Evolutionary conservation across 148 eudicot species (phyloP).

Genomic region (Polygonum aviculare): DNA sequence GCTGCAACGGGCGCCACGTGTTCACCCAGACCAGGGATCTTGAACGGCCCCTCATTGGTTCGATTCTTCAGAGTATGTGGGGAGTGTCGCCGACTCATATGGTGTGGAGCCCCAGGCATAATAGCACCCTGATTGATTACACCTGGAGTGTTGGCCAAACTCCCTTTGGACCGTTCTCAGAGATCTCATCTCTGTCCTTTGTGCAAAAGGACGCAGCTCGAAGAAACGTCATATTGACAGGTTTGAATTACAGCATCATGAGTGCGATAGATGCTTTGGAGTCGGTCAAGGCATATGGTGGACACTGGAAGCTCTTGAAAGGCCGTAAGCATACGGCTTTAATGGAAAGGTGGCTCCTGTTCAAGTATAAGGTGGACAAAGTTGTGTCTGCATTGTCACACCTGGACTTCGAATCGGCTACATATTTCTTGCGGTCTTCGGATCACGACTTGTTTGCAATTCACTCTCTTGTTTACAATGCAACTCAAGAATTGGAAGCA

Average conservation of each 20-base stretch:
- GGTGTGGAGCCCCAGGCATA: slow-evolving; percentile 80
- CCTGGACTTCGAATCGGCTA: slow-evolving; percentile 75
- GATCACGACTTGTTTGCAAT: slow-evolving; percentile 91
- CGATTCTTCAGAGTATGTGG: slow-evolving; percentile 96
- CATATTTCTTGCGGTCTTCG: slow-evolving; percentile 66
- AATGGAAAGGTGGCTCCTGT: slow-evolving; percentile 74
- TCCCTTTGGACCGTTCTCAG: slow-evolving; percentile 96
- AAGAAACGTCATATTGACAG: slow-evolving; percentile 65
- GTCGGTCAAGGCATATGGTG: slow-evolving; percentile 75
- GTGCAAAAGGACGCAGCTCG: slow-evolving; percentile 97
- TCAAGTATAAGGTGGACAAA: slow-evolving; percentile 84
- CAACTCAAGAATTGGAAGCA: slow-evolving; percentile 82
- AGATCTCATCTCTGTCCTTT: slow-evolving; percentile 73
- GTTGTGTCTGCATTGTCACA: slow-evolving; percentile 72
- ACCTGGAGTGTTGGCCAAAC: slow-evolving; percentile 97
- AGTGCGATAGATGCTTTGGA: slow-evolving; percentile 83
- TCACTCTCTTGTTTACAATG: slow-evolving; percentile 70
- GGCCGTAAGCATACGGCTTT: slow-evolving; percentile 51
- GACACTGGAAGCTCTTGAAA: slow-evolving; percentile 63
- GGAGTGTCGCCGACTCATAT: slow-evolving; percentile 95
- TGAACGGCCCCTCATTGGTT: slow-evolving; percentile 88
- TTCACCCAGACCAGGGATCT: slow-evolving; percentile 88
- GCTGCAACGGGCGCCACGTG: slow-evolving; percentile 86
- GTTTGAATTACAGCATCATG: slow-evolving; percentile 64
- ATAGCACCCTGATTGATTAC: slow-evolving; percentile 72